Evolutionary conservation across 2,329 filamentous ascomycete genomes (phyloP).

Genomic region (Teratosphaeria epicoccoides): DNA sequence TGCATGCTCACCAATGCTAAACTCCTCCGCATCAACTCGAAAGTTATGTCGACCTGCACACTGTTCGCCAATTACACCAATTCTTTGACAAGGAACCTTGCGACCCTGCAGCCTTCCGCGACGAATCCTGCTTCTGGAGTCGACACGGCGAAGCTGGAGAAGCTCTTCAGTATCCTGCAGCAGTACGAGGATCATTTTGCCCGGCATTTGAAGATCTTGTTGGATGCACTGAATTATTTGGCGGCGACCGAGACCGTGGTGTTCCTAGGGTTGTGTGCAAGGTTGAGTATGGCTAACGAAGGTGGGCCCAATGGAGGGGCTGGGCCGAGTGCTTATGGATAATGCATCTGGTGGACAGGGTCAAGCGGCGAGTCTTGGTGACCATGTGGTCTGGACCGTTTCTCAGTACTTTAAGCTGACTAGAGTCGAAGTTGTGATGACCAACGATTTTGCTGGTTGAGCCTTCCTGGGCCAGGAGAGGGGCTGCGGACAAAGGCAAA

Average conservation of each 20-base stretch:
- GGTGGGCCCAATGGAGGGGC: conserved; percentile 32
- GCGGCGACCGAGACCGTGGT: conserved; percentile 96
- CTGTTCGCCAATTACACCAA: conserved; percentile 87
- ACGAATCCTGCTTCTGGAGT: conserved; percentile 46
- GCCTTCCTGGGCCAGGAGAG: no score
- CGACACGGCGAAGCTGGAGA: conserved; percentile 53
- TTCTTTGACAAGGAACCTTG: conserved; percentile 73
- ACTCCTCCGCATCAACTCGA: conserved; percentile 86
- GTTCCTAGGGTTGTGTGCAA: conserved; percentile 73
- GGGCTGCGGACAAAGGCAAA: no score
- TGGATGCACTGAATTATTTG: conserved; percentile 93
- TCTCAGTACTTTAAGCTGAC: no score
- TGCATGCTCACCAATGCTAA: conserved; percentile 98
- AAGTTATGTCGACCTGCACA: conserved; percentile 90
- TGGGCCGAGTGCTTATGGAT: conserved; percentile 4
- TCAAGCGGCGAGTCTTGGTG: neutral
- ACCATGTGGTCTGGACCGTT: no score
- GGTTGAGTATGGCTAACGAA: conserved; percentile 71
- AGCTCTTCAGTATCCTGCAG: conserved; percentile 74
- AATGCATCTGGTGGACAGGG: neutral
- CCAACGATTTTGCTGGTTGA: no score
- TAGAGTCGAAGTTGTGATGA: no score
- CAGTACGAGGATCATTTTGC: conserved; percentile 94
- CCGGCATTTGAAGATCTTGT: conserved; percentile 79
- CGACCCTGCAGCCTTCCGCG: conserved; percentile 61